phyloP scores from a whole-genome alignment of 2,329 filamentous ascomycete species.

The Hymenoscyphus linearis region DNA sequence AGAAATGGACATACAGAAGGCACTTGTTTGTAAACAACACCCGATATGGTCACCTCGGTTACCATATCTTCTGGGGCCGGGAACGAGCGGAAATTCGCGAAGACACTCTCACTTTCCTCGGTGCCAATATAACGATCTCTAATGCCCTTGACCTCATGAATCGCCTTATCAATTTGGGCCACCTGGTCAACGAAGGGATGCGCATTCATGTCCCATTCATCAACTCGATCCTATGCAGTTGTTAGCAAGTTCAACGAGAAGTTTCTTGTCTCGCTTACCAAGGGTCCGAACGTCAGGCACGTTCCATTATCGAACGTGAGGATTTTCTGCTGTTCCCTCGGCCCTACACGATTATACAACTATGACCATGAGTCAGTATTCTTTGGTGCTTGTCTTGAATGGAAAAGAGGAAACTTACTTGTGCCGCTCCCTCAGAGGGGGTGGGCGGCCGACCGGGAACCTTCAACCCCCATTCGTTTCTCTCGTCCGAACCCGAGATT shows the following conservation, averaged over 20 bases:
- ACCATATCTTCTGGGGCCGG: background rate
- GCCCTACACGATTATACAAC: constrained; percentile 18
- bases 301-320: constrained; percentile 22
- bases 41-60: background rate
- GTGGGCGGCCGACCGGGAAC: constrained; percentile 25
- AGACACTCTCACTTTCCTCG: background rate
- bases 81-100: constrained; percentile 7
- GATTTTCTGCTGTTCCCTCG: constrained; percentile 6
- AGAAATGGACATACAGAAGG: constrained; percentile 2
- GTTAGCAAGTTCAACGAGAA: constrained; percentile 5
- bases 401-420: constrained; percentile 15
- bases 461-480: constrained; percentile 19
- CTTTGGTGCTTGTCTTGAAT: background rate
- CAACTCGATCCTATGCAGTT: constrained; percentile 18
- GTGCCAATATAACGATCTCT: constrained; percentile 6
- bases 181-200: constrained; percentile 22
- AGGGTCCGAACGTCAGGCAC: constrained; percentile 19
- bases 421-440: constrained; percentile 25
- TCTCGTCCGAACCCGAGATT: background rate
- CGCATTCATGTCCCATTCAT: constrained; percentile 12
- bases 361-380: constrained; percentile 1
- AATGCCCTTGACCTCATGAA: constrained; percentile 17
- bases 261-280: constrained; percentile 13
- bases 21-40: constrained; percentile 9
- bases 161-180: constrained; percentile 17